Base-by-base conservation (phyloP, 805 yeast genomes). In the Brettanomyces naardenensis region DNA sequence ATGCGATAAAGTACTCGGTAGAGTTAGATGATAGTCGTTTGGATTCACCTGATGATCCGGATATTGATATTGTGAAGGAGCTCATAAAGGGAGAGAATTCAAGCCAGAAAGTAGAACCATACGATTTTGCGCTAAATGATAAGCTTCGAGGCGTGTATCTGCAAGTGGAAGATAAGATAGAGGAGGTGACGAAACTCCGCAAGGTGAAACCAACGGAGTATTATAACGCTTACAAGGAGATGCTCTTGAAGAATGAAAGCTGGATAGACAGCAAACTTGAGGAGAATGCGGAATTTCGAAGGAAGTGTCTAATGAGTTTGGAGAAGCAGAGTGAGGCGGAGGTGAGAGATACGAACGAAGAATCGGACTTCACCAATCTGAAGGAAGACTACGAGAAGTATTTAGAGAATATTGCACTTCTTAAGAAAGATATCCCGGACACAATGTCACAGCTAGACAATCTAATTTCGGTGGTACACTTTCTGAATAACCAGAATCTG, bases 81-180 rank as follows among this genome's bases (percentile, higher is more conserved):
- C 39, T 48, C n/a, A 34, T 46, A 30, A 38, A 30, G 7, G 44
- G 48, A 2, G 48, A 51, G 5, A 28, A 44, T 41, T 30, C 50
- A 18, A 43, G 47, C 37, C 51, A 47, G 40, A 69, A 69, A 40
- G 68, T 76, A 6, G 92, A 80, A 52, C 87, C 89, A 1, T 82
- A 80, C 55, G 90, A 85, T 51, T 58, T 70, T 28, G 77, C 69
- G 15, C 56, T 82, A 41, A 80, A 81, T 54, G 78, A 73, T 40
- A 54, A 65, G 39, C 68, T 84, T 21, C 63, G 90, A 33, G 64
- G 68, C 35, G 47, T 73, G 35, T 73, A 82, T 44, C 67, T 68
- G 35, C 65, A 69, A 28, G 78, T 83, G 41, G 94, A 85, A 45
- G 69, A 67, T 34, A 73, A 72, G 43, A 75, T 86, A 0, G 68